Evolutionary conservation across 2,329 filamentous ascomycete species (phyloP), one percentile per base, ranked within the genome.

Genomic region (Colletotrichum sp.): DNA sequence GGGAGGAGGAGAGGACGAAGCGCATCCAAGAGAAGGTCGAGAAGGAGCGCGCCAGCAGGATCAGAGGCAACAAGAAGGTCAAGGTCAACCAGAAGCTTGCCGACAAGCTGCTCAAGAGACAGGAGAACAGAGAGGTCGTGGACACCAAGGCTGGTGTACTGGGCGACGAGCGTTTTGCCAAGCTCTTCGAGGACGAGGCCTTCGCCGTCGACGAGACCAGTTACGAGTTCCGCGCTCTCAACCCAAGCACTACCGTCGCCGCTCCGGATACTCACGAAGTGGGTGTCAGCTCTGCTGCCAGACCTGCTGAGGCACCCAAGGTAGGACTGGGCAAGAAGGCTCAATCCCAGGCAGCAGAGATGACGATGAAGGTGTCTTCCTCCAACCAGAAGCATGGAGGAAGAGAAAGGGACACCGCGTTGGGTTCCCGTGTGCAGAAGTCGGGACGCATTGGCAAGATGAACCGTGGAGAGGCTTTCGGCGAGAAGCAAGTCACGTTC

Each of bases 21-120:
- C 93, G 94, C 79, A 93, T 99, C 80, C 95, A 96, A 85, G 95
- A 98, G 83, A 98, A 96, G 90, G 95, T 99, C 78, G 95, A 98
- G 82, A 98, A 98, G 87, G 96, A 99, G 86, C 93, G 97, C n/a
- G 95, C 97, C 82, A 98, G 93, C 83, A 92, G 97, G 79, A 99
- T 99, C 81, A 92, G 97, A 80, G 96, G 96, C 78, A 95, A 93
- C 86, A 98, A 98, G 89, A 98, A 98, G 89, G 94, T 98, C 88
- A 99, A 98, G 89, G 96, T 99, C 87, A 99, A 99, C 84, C 92
- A 96, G 82, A 93, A 91, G 78, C 85, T 95, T 78, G 94, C 94
- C 76, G 94, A 96, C 82, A 95, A 94, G 83, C 91, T 91, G 79
- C 92, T 92, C 87, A 91, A 92, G 82, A 90, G 90, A 78, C 91